Evolutionary conservation across 768 basidiomycete genomes (phyloP).

Genomic region (Dendrothele bispora): DNA sequence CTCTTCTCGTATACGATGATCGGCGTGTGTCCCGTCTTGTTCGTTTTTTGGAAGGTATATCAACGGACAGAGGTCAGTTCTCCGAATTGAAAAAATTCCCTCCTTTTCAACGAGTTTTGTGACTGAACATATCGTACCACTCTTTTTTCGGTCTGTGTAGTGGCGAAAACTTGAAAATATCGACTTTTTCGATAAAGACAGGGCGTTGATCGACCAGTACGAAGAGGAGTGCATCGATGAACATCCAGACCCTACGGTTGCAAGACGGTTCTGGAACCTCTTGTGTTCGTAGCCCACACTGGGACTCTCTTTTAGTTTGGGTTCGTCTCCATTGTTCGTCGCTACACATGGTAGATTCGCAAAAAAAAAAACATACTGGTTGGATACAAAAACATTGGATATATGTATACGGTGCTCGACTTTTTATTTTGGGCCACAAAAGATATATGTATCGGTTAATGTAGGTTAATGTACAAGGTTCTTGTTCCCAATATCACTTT

Average conservation of each 20-base stretch:
- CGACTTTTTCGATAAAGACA: conserved; percentile 46
- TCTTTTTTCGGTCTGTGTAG: conserved; percentile 20
- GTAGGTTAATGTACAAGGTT: no score
- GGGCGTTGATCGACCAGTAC: conserved; percentile 41
- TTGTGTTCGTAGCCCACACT: conserved; percentile 6
- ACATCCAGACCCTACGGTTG: background rate
- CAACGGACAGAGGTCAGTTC: conserved; percentile 39
- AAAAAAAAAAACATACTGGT: no score
- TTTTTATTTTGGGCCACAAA: no score
- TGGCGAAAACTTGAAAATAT: conserved; percentile 38
- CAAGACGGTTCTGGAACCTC: conserved; percentile 22
- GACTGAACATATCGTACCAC: background rate
- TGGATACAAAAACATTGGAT: no score
- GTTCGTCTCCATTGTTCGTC: no score
- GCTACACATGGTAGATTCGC: no score
- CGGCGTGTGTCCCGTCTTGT: conserved; percentile 40
- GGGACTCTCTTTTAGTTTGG: no score
- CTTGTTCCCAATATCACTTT: no score
- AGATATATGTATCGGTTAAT: no score
- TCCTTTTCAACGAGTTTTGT: no score
- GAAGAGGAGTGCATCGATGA: conserved; percentile 27
- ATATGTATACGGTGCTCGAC: no score
- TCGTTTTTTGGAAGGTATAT: conserved; percentile 45
- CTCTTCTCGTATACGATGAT: conserved; percentile 52
- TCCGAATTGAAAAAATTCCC: no score